Evolutionary conservation across 148 eudicot species (phyloP), one percentile per base, ranked within the genome.

Genomic region (Arctostaphylos glauca): DNA sequence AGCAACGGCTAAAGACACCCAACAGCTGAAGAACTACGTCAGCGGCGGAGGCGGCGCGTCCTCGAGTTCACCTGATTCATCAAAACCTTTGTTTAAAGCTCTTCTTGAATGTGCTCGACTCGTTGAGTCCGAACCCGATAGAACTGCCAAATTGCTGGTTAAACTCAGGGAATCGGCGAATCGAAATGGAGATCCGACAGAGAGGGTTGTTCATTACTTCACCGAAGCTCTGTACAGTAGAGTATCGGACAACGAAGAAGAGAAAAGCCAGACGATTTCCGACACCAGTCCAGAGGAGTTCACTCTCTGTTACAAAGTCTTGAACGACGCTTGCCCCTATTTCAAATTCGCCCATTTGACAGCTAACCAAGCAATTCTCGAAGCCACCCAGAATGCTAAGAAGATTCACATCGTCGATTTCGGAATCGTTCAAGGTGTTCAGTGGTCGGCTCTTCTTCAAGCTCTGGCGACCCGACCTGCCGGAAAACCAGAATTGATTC

Each of bases 371-470:
- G 94, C 99, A 15, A 96, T 96, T 46, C 92, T 96, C 5, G 98
- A 96, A 92, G 92, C 98, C 23, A 91, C 97, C 0, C 88, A 88
- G 7, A 84, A 52, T 0, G 90, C 92, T 1, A 80, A 54, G 56
- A 90, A 82, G 58, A 96, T 96, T 58, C 99, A 96, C 81, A 90
- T 96, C 2, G 91, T 96, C 10, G 99, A 96, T 86, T 96, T 96
- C 44, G 99, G 99, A 19, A 91, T 96, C 38, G 90, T 93, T 16
- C 99, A 96, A 52, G 99, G 99, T 0, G 90, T 96, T 49, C 99
- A 96, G 83, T 96, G 99, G 99, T 94, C 99, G 5, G 95, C 99
- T 3, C 83, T 96, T 10, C 86, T 96, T 0, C 98, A 96, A 83
- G 99, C 98, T 10, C 80, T 96, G 0, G 99, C 99, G 0, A 96